A percentile compares a stretch with the other conserved stretches of the same genome.
Conservation (phyloP, 345 rosid genomes). For the Trapa incisa region DNA sequence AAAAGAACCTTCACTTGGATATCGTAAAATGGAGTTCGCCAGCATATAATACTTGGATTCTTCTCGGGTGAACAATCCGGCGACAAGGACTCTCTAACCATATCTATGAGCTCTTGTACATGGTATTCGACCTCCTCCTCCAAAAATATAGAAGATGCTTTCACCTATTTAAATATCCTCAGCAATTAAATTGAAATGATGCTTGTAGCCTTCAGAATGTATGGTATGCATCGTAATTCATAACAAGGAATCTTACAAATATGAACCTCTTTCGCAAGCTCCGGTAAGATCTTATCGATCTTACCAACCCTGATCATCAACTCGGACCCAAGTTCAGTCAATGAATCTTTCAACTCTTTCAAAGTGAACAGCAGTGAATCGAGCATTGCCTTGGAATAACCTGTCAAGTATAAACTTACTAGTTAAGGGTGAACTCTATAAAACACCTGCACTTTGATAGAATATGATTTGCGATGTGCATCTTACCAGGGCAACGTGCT, state of each 20-base stretch:
- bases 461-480: not conserved
- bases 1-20: constrained; percentile 28
- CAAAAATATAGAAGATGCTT: constrained; percentile 40
- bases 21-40: constrained; percentile 71
- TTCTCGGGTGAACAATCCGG: constrained; percentile 16
- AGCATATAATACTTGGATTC: constrained; percentile 20
- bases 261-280: constrained; percentile 52
- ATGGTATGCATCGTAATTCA: constrained; percentile 5
- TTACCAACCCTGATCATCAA: constrained; percentile 69
- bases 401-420: constrained; percentile 21
- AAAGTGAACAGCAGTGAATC: constrained; percentile 55
- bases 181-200: constrained; percentile 3
- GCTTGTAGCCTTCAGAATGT: constrained; percentile 7
- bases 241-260: constrained; percentile 3
- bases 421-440: not conserved
- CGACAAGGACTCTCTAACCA: constrained; percentile 28
- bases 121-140: constrained; percentile 76
- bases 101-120: constrained; percentile 24
- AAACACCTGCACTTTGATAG: not conserved
- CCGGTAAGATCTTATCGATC: constrained; percentile 45
- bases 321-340: constrained; percentile 56
- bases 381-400: constrained; percentile 60
- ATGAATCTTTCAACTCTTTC: constrained; percentile 44
- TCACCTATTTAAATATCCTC: constrained; percentile 36
- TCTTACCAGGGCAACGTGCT: not conserved